phyloP scores from a whole-genome alignment of 305 asterid genomes.

The Andrographis paniculata region DNA sequence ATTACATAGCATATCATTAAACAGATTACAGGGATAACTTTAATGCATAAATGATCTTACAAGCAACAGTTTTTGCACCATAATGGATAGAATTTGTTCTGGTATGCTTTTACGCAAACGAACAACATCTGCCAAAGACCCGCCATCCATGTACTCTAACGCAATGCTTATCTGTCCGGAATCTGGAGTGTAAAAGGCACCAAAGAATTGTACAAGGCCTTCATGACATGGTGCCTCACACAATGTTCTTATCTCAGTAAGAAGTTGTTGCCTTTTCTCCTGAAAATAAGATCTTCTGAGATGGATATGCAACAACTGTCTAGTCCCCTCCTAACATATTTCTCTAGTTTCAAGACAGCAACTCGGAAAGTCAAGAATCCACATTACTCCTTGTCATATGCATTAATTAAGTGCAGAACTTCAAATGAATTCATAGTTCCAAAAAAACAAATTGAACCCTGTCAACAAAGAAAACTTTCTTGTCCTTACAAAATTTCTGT shows the following conservation, averaged over 20 bases:
- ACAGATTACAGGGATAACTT: background rate
- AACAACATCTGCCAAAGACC: constrained; percentile 79
- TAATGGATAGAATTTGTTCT: constrained; percentile 63
- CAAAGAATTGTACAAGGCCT: constrained; percentile 89
- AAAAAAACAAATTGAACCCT: background rate
- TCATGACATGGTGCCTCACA: constrained; percentile 87
- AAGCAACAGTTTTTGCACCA: constrained; percentile 77
- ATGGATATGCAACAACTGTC: background rate
- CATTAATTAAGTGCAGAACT: background rate
- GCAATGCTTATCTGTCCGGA: constrained; percentile 99
- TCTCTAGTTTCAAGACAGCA: background rate
- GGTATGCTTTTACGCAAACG: constrained; percentile 60
- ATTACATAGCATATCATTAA: background rate
- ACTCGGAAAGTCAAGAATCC: background rate
- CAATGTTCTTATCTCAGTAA: constrained; percentile 82
- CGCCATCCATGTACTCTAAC: constrained; percentile 95
- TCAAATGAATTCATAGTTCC: background rate
- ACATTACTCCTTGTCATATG: background rate
- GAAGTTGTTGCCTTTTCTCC: constrained; percentile 96
- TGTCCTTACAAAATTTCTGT: background rate
- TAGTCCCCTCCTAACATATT: background rate
- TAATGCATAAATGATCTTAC: constrained; percentile 34
- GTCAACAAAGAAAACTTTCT: background rate
- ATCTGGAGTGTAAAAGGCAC: constrained; percentile 92
- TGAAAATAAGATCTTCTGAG: constrained; percentile 20